Conservation (phyloP, 1,284 basidiomycete species). For the Marasmius oreades region DNA sequence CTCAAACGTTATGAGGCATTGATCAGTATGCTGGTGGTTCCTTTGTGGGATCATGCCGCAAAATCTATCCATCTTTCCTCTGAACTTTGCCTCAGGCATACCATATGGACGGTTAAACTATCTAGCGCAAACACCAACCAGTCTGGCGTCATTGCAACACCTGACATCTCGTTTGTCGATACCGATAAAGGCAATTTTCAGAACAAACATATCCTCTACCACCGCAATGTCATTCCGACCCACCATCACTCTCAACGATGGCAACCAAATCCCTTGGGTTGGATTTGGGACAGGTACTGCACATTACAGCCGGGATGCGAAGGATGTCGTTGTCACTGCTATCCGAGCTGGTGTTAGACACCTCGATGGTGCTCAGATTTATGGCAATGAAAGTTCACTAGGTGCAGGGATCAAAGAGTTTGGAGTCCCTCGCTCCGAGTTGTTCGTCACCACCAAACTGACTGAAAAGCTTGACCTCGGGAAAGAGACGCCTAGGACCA, state of each 20-base stretch:
- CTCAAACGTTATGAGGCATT: no score
- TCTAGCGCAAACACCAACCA: no score
- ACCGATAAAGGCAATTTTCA: no score
- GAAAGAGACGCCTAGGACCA: conserved; percentile 46
- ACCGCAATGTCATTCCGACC: not conserved
- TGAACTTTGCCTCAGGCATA: no score
- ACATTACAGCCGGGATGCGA: conserved; percentile 49
- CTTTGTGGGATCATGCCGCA: no score
- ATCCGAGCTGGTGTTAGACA: conserved; percentile 64
- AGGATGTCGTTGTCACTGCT: conserved; percentile 45
- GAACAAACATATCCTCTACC: not conserved
- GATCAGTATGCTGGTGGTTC: no score
- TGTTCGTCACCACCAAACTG: conserved; percentile 72
- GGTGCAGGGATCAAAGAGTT: conserved; percentile 44
- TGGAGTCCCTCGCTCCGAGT: conserved; percentile 48
- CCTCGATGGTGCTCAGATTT: conserved; percentile 70
- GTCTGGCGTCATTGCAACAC: no score
- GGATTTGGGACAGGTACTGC: conserved; percentile 72
- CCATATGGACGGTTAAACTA: no score
- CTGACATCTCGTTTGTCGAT: no score
- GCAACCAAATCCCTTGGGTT: conserved; percentile 53
- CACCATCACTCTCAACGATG: conserved; percentile 56
- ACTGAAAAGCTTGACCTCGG: conserved; percentile 23
- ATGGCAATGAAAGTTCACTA: conserved; percentile 26
- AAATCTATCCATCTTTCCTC: no score